phyloP scores from a whole-genome alignment of 371 early-diverging fungal genomes.

The Globomyces sp. region DNA sequence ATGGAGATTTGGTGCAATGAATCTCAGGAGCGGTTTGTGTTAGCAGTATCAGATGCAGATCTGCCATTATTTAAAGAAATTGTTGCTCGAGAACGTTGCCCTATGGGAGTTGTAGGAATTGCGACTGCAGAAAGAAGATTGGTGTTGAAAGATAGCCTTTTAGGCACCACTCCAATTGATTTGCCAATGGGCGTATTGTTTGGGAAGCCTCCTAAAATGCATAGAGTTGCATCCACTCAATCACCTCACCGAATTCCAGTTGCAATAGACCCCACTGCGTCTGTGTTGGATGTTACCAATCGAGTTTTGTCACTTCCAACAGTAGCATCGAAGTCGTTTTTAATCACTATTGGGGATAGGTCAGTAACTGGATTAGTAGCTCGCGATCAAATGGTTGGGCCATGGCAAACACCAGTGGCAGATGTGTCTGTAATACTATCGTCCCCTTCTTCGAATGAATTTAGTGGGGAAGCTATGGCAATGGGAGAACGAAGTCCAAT shows the following conservation, averaged over 20 bases:
- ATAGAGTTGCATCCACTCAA: slow-evolving; percentile 62
- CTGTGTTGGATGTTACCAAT: slow-evolving; percentile 58
- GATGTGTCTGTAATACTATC: slow-evolving; percentile 90
- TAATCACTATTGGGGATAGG: slow-evolving; percentile 96
- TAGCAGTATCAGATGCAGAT: slow-evolving; percentile 73
- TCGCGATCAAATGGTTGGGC: slow-evolving; percentile 96
- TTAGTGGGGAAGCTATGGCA: slow-evolving; percentile 94
- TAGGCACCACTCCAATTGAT: slow-evolving; percentile 72
- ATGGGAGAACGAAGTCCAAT: slow-evolving; percentile 94
- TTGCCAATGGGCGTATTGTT: slow-evolving; percentile 93
- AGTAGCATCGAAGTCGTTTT: slow-evolving; percentile 90
- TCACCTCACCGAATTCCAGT: slow-evolving; percentile 55
- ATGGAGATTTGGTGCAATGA: slow-evolving; percentile 99
- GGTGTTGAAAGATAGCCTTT: slow-evolving; percentile 70
- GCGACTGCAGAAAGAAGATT: slow-evolving; percentile 87
- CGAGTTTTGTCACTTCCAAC: slow-evolving; percentile 84
- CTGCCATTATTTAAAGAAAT: slow-evolving; percentile 70
- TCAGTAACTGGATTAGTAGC: slow-evolving; percentile 91
- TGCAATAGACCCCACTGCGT: slow-evolving; percentile 28
- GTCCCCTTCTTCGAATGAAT: slow-evolving; percentile 61
- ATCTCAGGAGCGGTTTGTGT: slow-evolving; percentile 95
- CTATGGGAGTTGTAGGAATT: slow-evolving; percentile 85
- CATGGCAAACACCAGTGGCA: slow-evolving; percentile 93
- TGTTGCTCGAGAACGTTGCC: slow-evolving; percentile 89
- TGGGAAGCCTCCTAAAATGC: slow-evolving; percentile 95